A percentile compares a stretch with the other conserved stretches of the same genome.
Conservation (phyloP, 2,329 filamentous ascomycete species). For the Penicillium capsulatum region DNA sequence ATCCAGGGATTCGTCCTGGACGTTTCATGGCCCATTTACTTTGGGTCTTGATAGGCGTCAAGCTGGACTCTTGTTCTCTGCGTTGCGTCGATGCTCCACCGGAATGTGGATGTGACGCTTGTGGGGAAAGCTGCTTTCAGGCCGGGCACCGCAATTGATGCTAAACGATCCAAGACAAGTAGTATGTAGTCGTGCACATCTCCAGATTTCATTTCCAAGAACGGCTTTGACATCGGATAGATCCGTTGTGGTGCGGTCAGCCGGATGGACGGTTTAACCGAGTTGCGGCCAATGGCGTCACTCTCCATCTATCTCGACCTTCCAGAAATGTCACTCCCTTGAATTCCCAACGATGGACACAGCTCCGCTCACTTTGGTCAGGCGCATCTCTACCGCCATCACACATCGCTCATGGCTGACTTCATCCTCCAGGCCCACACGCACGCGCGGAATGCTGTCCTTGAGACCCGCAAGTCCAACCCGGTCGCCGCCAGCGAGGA, state of each 20-base stretch:
- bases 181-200: too few relatives aligned
- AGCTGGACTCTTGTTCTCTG: too few relatives aligned
- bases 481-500: slow-evolving; percentile 80
- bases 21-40: too few relatives aligned
- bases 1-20: too few relatives aligned
- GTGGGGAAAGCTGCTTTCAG: neutral
- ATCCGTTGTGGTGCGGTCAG: neutral
- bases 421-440: slow-evolving; percentile 65
- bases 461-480: slow-evolving; percentile 63
- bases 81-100: neutral
- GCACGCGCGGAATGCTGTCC: slow-evolving; percentile 78
- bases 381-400: slow-evolving; percentile 1
- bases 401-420: slow-evolving; percentile 5
- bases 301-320: neutral
- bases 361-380: slow-evolving; percentile 62
- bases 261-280: neutral
- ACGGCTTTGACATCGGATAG: neutral
- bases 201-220: too few relatives aligned
- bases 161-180: too few relatives aligned
- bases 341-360: slow-evolving; percentile 56
- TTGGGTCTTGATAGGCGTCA: too few relatives aligned
- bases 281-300: neutral
- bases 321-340: neutral
- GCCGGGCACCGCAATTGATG: too few relatives aligned
- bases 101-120: neutral